Base-by-base conservation (phyloP, 257 asterid species). In the Solanum tarijense region DNA sequence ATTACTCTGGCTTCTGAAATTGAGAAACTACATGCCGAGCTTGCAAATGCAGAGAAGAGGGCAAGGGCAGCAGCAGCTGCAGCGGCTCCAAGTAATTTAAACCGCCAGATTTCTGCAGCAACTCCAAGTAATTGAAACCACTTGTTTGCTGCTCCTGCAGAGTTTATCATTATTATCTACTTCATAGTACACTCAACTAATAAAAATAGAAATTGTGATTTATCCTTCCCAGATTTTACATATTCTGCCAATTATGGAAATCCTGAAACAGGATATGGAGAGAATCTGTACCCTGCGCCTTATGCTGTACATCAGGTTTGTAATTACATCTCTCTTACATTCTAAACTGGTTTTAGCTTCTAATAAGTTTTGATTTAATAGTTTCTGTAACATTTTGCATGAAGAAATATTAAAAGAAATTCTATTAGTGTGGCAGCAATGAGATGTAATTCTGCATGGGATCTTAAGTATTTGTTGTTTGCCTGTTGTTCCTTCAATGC, bases 21-120 rank as follows among this genome's bases (percentile, higher is more conserved):
- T 32, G 95, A 97, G 72, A 92, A 91, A 41, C 88, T 97, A 62
- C 95, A 88, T 7, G 89, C 93, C 55, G 94, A 95, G 87, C 98
- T 95, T 90, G 95, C 92, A 83, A 86, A 91, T 90, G 96, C 97
- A 29, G 95, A 94, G 90, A 90, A 90, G 90, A 91, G 92, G 87
- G 97, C 93, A 27, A 90, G 87, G 92, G 93, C 91, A 2, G 91
- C 93, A 21, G 93, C 90, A n/a, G 89, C 92, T 31, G 88, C 90
- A n/a, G 89, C 90, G 68, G 88, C 92, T 90, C 89, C 92, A 89
- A 94, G 97, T 93, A 90, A 38, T 39, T 39, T 39, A 39, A 39
- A 39, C 43, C 43, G 43, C 43, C 43, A 39, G 43, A 39, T 39
- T 39, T 39, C 91, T 31, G 88, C 90, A n/a, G 89, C 90, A 58